Percentiles rank a stretch among this genome's conserved stretches.
phyloP scores from a whole-genome alignment of 2,329 filamentous ascomycete genomes.

The Colletotrichum chlorophyti region DNA sequence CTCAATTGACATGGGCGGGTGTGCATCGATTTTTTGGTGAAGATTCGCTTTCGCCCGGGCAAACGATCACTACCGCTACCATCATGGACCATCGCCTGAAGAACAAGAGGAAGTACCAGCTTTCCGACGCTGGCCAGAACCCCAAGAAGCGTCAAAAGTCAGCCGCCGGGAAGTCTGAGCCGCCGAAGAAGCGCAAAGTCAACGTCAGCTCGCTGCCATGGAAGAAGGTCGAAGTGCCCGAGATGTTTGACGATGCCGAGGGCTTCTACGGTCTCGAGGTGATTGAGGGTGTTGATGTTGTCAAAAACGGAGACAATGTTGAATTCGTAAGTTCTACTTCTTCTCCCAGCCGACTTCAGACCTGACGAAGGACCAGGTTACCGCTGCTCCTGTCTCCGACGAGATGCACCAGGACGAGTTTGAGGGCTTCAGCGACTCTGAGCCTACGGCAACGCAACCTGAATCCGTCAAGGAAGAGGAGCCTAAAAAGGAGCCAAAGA shows the following conservation, averaged over 20 bases:
- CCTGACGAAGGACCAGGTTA: background rate
- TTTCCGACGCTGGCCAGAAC: slow-evolving; percentile 1
- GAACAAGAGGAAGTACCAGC: slow-evolving; percentile 28
- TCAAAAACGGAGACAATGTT: slow-evolving; percentile 67
- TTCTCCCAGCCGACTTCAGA: no score
- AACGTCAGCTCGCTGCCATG: slow-evolving; percentile 59
- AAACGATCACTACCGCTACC: background rate
- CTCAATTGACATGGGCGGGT: background rate
- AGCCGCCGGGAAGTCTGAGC: background rate
- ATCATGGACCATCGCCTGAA: slow-evolving; percentile 22
- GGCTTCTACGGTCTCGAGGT: slow-evolving; percentile 94
- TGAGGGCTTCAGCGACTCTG: slow-evolving; percentile 67
- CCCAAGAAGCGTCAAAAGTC: slow-evolving; percentile 29
- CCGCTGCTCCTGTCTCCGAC: slow-evolving; percentile 8
- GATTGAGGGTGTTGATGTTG: slow-evolving; percentile 88
- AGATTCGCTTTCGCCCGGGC: background rate
- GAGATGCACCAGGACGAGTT: slow-evolving; percentile 61
- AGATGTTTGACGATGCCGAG: slow-evolving; percentile 86
- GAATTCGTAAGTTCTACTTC: slow-evolving; percentile 55
- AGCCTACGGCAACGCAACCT: slow-evolving; percentile 32
- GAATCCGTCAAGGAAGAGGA: slow-evolving; percentile 37
- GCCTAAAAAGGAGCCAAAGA: slow-evolving; percentile 35
- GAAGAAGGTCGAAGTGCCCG: slow-evolving; percentile 70
- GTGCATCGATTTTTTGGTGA: background rate
- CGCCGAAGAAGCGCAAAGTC: slow-evolving; percentile 45